Base-by-base conservation (phyloP, 345 rosid species). In the Eutrema heterophyllum region DNA sequence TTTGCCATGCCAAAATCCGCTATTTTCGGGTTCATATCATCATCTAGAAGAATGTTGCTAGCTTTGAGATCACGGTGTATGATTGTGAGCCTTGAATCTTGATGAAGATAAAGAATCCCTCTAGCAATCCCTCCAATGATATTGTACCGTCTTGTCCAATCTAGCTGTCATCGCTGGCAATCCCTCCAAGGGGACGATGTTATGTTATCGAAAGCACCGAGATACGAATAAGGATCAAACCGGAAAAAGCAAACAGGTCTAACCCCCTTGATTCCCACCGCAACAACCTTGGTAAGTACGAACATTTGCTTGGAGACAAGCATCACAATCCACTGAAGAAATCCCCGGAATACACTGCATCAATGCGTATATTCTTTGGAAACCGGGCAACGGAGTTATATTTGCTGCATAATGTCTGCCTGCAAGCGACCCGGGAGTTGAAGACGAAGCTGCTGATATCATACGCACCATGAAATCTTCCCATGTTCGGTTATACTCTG, bases 201-300 rank as follows among this genome's bases (percentile, higher is more conserved):
- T 27, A 27, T 27, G 29, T 27, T 27, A 27, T 27, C 3, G 29
- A 27, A 27, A 27, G 29, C 29, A 27, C 29, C n/a, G n/a, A n/a
- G n/a, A n/a, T 27, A 27, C 3, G 49, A 59, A 59, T 61, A 74
- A 7, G 67, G 4, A 60, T 85, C 85, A 51, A 30, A 84, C 40
- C 85, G 78, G 12, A 82, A 4, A 15, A 48, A 73, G 29, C 29
- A 27, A 27, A 54, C 86, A 87, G 63, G 68, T 51, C 45, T 54
- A 73, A 0, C 75, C 85, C 27, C 88, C 92, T 21, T 2, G 43
- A 39, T 29, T 75, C 1, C 68, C 69, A 1, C 26, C 35, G 44
- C 86, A 83, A 50, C 83, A 83, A 2, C 0, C 24, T 14, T 75
- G 79, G 32, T 77, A 64, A 0, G 8, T 9, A 1, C 60, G 4